phyloP scores from a whole-genome alignment of 2,329 filamentous ascomycete genomes.

The Clarireedia sp. region DNA sequence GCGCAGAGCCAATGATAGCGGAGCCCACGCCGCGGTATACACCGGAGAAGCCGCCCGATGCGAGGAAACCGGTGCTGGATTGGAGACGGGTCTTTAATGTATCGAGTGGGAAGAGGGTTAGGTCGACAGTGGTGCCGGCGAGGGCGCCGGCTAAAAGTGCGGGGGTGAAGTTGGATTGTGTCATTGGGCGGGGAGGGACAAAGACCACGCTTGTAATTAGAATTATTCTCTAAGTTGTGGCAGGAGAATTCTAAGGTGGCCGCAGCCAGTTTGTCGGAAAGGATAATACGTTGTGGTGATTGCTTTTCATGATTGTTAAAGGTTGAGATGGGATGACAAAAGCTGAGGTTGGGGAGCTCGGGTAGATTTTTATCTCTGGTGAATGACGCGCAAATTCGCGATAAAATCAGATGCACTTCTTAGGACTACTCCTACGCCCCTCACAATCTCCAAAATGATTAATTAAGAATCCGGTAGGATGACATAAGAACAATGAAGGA shows the following conservation, averaged over 20 bases:
- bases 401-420: not conserved
- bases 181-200: slow-evolving; percentile 15
- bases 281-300: not conserved
- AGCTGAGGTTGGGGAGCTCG: slow-evolving; percentile 7
- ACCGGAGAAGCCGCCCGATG: slow-evolving; percentile 78
- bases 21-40: slow-evolving; percentile 91
- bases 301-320: not conserved
- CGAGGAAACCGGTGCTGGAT: slow-evolving; percentile 67
- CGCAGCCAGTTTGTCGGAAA: slow-evolving; percentile 1
- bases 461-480: not conserved
- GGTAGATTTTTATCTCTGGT: not conserved
- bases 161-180: slow-evolving; percentile 44
- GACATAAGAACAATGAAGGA: slow-evolving; percentile 4
- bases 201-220: slow-evolving; percentile 1
- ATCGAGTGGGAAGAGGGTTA: slow-evolving; percentile 95
- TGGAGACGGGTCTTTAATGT: slow-evolving; percentile 97
- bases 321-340: slow-evolving; percentile 5
- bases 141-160: slow-evolving; percentile 74
- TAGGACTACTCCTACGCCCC: not conserved
- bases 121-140: slow-evolving; percentile 92
- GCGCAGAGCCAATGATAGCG: slow-evolving; percentile 83
- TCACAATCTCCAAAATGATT: not conserved
- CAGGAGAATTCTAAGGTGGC: not conserved
- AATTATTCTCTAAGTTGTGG: not conserved
- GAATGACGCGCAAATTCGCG: not conserved